Evolutionary conservation across 257 asterid genomes (phyloP).

Genomic region (Haberlea rhodopensis): DNA sequence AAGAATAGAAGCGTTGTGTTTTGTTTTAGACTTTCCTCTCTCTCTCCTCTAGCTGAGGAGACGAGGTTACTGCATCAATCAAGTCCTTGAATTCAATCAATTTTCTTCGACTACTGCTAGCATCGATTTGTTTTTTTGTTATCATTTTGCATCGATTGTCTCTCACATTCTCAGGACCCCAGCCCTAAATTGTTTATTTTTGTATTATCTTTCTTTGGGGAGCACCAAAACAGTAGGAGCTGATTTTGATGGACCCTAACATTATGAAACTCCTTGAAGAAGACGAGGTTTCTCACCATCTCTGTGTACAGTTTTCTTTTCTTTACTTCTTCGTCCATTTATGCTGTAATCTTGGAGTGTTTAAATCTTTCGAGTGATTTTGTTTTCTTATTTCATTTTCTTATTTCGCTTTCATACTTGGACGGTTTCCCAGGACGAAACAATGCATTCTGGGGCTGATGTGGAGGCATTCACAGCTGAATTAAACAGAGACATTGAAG

Average conservation of each 20-base stretch:
- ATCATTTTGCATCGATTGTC: no score
- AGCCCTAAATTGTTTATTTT: neutral
- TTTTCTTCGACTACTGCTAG: no score
- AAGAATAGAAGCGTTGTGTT: no score
- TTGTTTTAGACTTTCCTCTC: no score
- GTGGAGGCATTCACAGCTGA: constrained; percentile 95
- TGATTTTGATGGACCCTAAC: constrained; percentile 63
- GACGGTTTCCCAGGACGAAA: constrained; percentile 59
- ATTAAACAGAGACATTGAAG: constrained; percentile 85
- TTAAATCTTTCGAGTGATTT: constrained; percentile 8
- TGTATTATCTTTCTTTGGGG: neutral
- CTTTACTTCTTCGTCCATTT: neutral
- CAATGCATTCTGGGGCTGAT: constrained; percentile 97
- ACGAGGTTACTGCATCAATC: no score
- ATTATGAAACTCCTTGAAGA: constrained; percentile 85
- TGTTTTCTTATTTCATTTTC: neutral
- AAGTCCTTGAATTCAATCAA: no score
- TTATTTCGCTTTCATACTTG: neutral
- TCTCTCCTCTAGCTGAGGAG: no score
- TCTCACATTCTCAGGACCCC: neutral
- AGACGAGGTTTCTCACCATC: constrained; percentile 57
- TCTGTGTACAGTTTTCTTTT: neutral
- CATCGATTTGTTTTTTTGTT: no score
- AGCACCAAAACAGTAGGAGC: neutral
- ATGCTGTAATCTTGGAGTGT: neutral